Base-by-base conservation (phyloP, 495 filamentous ascomycete species). In the Penicillium goetzii region DNA sequence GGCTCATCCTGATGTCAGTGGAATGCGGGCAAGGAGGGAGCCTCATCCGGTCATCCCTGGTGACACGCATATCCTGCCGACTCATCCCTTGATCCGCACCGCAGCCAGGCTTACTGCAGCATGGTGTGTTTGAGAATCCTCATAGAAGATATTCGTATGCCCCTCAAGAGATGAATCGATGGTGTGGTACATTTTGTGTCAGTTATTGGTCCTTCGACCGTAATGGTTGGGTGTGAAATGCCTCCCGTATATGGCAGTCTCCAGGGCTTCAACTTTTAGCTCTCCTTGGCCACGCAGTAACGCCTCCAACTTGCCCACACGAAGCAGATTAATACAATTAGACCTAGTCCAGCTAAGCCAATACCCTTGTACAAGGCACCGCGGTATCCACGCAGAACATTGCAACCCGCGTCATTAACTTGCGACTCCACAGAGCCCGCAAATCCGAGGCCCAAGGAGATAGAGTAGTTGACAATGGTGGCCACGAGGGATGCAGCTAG, bases 381-480 rank as follows among this genome's bases (percentile, higher is more conserved):
- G 19, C 84, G 77, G 59, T 83, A 90, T 1, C 87, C 86, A 40
- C 65, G 63, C 23, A 90, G 62, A 4, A 71, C 58, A 64, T 84
- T 71, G n/a, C 51, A 32, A 1, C 81, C 82, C 0, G 74, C 76
- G 59, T 71, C 61, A 58, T 81, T 83, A 15, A 85, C 74, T 21
- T 83, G 68, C 0, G 66, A 68, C 67, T 90, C 83, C 23, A 88
- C 78, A 0, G 85, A 88, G 5, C 85, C 86, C 0, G 87, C 86
- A 59, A 90, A 72, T 0, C 87, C 87, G 8, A 90, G 73, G 0
- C 85, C 85, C 25, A 89, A 60, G 3, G 81, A 83, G 54, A 89
- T 85, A 43, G 75, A 80, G 61, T 89, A 90, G 62, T 89, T 86
- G 53, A 88, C 81, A 2, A 82, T 76, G 0, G 86, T 89, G 47